These are phyloP conservation scores for Primulina eburnea DNA, from an alignment of 257 asterid genomes.

Conservation along the genomic window DNA sequence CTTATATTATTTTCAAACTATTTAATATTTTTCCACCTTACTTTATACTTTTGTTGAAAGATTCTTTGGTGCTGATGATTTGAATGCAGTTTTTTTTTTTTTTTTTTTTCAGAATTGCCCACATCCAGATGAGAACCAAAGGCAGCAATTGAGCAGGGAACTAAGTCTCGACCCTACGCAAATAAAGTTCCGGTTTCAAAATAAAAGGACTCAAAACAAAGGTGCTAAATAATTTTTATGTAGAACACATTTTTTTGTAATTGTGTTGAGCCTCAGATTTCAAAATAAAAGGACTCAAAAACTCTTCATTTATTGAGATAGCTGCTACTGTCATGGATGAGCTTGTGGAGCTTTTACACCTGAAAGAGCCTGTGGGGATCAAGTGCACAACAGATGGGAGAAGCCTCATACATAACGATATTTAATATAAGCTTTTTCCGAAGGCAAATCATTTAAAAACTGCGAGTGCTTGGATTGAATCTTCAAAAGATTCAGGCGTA, in stretches of 20 bases:
- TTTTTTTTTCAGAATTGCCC: slow-evolving; percentile 49
- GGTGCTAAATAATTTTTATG: slow-evolving; percentile 28
- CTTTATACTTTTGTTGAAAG: neutral
- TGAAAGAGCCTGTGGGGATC: slow-evolving; percentile 61
- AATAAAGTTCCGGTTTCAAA: slow-evolving; percentile 73
- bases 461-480: slow-evolving; percentile 52
- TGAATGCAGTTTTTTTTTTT: slow-evolving; percentile 44
- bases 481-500: slow-evolving; percentile 59
- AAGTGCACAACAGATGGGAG: slow-evolving; percentile 42
- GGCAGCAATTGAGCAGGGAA: slow-evolving; percentile 46
- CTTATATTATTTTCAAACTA: no score
- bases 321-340: slow-evolving; percentile 49
- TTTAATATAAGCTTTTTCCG: slow-evolving; percentile 53
- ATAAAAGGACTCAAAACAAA: slow-evolving; percentile 57
- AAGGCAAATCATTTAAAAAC: slow-evolving; percentile 31
- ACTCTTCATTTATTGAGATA: slow-evolving; percentile 33
- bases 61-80: neutral
- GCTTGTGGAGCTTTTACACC: slow-evolving; percentile 45
- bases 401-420: slow-evolving; percentile 37
- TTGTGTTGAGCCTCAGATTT: neutral
- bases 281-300: slow-evolving; percentile 30
- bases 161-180: slow-evolving; percentile 58
- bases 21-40: neutral
- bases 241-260: neutral
- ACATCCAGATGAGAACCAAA: slow-evolving; percentile 55